Evolutionary conservation across 2,329 filamentous ascomycete genomes (phyloP), one percentile per base, ranked within the genome.

Genomic region (Arthrobotrys conoides): DNA sequence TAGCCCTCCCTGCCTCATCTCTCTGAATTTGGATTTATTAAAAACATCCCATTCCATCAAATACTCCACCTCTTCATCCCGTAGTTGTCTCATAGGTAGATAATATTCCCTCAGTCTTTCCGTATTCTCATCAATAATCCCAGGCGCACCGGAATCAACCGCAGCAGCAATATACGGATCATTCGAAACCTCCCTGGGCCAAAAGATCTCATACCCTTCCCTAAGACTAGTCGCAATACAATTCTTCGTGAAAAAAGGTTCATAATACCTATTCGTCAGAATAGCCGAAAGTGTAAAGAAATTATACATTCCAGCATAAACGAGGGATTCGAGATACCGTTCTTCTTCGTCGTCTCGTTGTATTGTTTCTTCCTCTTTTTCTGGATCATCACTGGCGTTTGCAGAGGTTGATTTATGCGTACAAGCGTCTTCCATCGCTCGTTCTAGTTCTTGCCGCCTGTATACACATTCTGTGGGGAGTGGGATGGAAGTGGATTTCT

Each of bases 191-290:
- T 69, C 64, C 44, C 71, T 61, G 33, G 71, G 71, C 71, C 71
- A 75, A 48, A 63, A 75, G 9, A 69, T 68, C 20, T 36, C 51
- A 41, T 75, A 75, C 0, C 20, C 64, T 5, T 63, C 48, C 12
- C 64, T 44, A 38, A 75, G 44, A 3, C 27, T 55, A 0, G 36
- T 24, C 0, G 71, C 22, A 16, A 75, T 55, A 8, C 14, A 22
- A 20, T 64, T 46, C 8, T 64, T 33, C 10, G 44, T 46, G 36
- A 75, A 75, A 12, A 75, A 75, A 0, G 71, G 71, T 16, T 68
- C 71, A 33, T 68, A 75, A 38, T 75, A 75, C 4, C 63, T 18
- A 69, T 69, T 69, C n/a, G 71, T 75, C 16, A 75, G 33, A 6
- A 69, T 6, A 2, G 71, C 71, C 3, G 71, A 68, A 38, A 75